phyloP scores from a whole-genome alignment of 2,329 filamentous ascomycete genomes.

The Colletotrichum sp. region DNA sequence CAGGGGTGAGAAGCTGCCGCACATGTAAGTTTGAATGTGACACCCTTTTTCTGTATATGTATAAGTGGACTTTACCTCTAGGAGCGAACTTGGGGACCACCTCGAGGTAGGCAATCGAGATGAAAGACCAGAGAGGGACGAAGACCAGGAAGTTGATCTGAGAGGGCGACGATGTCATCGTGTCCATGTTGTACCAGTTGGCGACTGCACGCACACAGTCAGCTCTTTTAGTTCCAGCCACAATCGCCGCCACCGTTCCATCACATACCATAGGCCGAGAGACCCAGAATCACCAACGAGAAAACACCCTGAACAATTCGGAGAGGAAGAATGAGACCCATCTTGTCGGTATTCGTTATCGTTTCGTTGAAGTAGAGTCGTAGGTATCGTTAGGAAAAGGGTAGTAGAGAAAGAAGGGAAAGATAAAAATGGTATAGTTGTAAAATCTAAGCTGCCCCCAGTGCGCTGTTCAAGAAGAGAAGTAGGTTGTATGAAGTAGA shows the following conservation, averaged over 20 bases:
- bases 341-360: conserved; percentile 31
- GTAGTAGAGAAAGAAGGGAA: background rate
- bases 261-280: conserved; percentile 55
- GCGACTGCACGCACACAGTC: conserved; percentile 48
- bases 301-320: conserved; percentile 52
- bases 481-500: background rate
- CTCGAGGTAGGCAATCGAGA: conserved; percentile 61
- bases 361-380: background rate
- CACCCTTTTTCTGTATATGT: no score
- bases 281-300: conserved; percentile 49
- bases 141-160: conserved; percentile 66
- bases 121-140: conserved; percentile 56
- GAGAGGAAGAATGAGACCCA: conserved; percentile 48
- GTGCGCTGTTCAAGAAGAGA: conserved; percentile 20
- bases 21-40: background rate
- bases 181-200: conserved; percentile 65
- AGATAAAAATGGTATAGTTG: background rate
- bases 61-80: conserved; percentile 34
- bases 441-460: conserved; percentile 19
- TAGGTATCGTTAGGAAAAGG: background rate
- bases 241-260: background rate
- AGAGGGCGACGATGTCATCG: conserved; percentile 56
- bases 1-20: conserved; percentile 51
- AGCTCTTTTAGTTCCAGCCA: background rate
- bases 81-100: conserved; percentile 50